Conservation (phyloP, 2,329 filamentous ascomycete genomes). For the Dryadomyces sulphureus region DNA sequence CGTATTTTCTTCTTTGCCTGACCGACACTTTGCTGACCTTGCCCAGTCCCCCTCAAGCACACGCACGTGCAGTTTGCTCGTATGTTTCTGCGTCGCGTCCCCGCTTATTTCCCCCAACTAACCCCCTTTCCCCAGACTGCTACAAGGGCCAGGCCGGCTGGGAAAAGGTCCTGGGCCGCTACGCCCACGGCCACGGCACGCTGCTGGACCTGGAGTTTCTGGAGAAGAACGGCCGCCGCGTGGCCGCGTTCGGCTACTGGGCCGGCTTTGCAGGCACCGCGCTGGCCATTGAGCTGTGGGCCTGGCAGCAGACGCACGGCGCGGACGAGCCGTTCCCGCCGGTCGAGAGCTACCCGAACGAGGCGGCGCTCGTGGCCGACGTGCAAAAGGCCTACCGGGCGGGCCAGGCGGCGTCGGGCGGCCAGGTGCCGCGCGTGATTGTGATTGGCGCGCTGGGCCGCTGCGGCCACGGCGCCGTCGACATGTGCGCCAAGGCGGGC, state of each 20-base stretch:
- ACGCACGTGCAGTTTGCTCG: too few species aligned
- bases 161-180: constrained; percentile 66
- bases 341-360: constrained; percentile 20
- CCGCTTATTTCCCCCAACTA: too few species aligned
- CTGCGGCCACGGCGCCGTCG: constrained; percentile 73
- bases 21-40: not conserved
- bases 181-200: constrained; percentile 58
- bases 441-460: constrained; percentile 76
- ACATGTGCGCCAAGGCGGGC: constrained; percentile 62
- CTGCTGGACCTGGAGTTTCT: constrained; percentile 84
- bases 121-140: constrained; percentile 56
- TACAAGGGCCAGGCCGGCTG: constrained; percentile 68
- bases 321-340: constrained; percentile 3
- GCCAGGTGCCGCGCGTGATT: constrained; percentile 56
- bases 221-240: constrained; percentile 54
- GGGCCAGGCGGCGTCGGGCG: constrained; percentile 43
- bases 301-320: constrained; percentile 58
- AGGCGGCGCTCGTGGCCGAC: constrained; percentile 56
- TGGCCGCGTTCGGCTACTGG: constrained; percentile 59
- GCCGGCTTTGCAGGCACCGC: constrained; percentile 66
- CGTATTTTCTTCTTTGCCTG: constrained; percentile 10
- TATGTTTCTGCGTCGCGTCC: too few species aligned
- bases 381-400: constrained; percentile 57
- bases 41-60: too few species aligned
- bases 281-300: constrained; percentile 66